A percentile compares a stretch with the other conserved stretches of the same genome.
These are phyloP conservation scores for Fusarium fracticaudum DNA, from an alignment of 2,329 filamentous ascomycete genomes.

Conservation along the genomic window DNA sequence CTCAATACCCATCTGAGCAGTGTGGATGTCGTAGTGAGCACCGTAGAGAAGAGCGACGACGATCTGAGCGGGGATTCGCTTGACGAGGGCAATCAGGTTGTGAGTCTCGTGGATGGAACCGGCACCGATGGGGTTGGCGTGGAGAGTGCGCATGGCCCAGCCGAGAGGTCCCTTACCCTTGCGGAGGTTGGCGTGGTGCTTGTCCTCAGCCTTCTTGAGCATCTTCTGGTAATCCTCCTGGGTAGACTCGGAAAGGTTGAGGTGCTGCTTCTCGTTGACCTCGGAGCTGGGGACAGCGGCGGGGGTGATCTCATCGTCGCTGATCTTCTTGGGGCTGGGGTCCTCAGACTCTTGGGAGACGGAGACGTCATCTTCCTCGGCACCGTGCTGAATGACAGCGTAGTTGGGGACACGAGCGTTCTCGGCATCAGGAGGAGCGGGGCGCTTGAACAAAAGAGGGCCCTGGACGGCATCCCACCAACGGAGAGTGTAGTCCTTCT, in stretches of 20 bases:
- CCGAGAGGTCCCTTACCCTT: conserved; percentile 74
- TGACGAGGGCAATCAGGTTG: conserved; percentile 72
- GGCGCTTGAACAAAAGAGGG: conserved; percentile 71
- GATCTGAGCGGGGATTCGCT: conserved; percentile 75
- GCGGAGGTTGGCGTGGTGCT: conserved; percentile 70
- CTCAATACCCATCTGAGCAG: conserved; percentile 73
- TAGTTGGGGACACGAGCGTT: conserved; percentile 75
- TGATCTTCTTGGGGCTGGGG: conserved; percentile 26
- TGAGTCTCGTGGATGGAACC: conserved; percentile 78
- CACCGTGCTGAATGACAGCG: conserved; percentile 75
- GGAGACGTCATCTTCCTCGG: conserved; percentile 53
- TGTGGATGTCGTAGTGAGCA: conserved; percentile 83
- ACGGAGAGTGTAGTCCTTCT: conserved; percentile 71
- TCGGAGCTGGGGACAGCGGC: conserved; percentile 26
- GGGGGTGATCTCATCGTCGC: conserved; percentile 48
- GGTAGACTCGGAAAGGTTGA: conserved; percentile 49
- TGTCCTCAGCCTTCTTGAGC: conserved; percentile 63
- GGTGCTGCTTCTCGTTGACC: conserved; percentile 53
- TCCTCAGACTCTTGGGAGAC: conserved; percentile 23
- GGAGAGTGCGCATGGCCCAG: conserved; percentile 83
- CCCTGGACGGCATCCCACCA: conserved; percentile 71
- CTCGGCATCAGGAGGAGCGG: conserved; percentile 61
- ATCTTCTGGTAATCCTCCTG: conserved; percentile 72
- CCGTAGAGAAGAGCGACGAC: conserved; percentile 75
- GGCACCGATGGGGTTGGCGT: conserved; percentile 75